phyloP scores from a whole-genome alignment of 345 rosid genomes.

The Aurinia saxatilis region DNA sequence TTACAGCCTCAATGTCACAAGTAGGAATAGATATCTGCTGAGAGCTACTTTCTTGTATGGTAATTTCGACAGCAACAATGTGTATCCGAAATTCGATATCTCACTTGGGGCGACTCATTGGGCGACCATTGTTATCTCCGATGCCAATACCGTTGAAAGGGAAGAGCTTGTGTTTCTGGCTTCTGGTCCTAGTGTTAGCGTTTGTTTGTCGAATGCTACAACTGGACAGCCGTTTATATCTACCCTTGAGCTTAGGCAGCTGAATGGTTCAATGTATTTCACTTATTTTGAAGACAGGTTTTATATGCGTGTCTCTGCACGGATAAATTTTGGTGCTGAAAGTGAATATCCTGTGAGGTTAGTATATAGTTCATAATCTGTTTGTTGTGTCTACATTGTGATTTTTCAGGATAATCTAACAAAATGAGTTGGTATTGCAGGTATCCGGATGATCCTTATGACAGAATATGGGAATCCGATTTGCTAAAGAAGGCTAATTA shows the following conservation, averaged over 20 bases:
- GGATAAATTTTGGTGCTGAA: conserved; percentile 94
- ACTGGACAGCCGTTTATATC: conserved; percentile 97
- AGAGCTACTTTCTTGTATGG: conserved; percentile 96
- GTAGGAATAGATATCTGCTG: conserved; percentile 78
- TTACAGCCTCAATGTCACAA: conserved; percentile 58
- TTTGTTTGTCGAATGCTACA: conserved; percentile 95
- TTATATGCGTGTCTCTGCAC: conserved; percentile 72
- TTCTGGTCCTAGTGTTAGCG: conserved; percentile 50
- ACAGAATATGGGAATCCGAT: conserved; percentile 96
- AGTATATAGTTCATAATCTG: background rate
- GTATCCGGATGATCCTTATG: conserved; percentile 97
- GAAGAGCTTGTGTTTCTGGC: conserved; percentile 85
- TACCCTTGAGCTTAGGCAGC: conserved; percentile 92
- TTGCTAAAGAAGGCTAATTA: conserved; percentile 67
- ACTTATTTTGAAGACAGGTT: conserved; percentile 56
- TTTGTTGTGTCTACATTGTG: background rate
- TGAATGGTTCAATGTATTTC: conserved; percentile 80
- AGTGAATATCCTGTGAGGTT: conserved; percentile 79
- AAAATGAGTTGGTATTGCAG: conserved; percentile 6
- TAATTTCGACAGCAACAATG: conserved; percentile 77
- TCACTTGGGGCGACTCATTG: conserved; percentile 89
- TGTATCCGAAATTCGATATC: conserved; percentile 88
- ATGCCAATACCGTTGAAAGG: conserved; percentile 56
- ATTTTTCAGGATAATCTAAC: conserved; percentile 24
- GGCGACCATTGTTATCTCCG: conserved; percentile 86